Base-by-base conservation (phyloP, 1,284 basidiomycete genomes). In the Vanrija sp. region DNA sequence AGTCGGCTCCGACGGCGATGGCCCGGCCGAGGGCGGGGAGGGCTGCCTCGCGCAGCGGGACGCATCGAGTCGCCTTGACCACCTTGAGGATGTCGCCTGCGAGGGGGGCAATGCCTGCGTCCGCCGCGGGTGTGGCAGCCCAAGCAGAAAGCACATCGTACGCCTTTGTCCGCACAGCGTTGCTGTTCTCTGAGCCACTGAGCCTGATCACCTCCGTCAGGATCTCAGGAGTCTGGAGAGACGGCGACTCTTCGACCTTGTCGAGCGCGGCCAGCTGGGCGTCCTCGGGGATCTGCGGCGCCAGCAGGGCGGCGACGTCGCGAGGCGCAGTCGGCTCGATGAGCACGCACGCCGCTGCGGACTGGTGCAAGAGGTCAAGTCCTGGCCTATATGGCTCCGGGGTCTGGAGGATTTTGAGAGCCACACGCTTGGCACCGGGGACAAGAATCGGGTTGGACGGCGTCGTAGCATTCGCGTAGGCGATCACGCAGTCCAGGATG, bases 21-120 rank as follows among this genome's bases (percentile, higher is more conserved):
- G 63, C 58, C 54, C 66, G 66, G 5, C 63, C 67, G 7, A 68
- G 51, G 14, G 63, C 63, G 3, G 56, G 57, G 43, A 75, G 57
- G 5, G 64, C 67, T 12, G 72, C 73, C 51, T 75, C 72, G 39
- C 55, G 60, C 6, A 75, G 57, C 1, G 72, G 72, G 14, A 72
- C 62, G 53, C 64, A 68, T 18, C 46, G 61, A 0, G 59, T 55
- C 10, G 18, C 43, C 21, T 45, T 19, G 14, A 54, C 43, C 0
- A 44, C 26, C 12, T 18, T 29, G 26, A 28, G 38, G 19, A 59
- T 43, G 38, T 26, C 26, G n/a, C 43, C 38, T 5, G 39, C 42
- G 7, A 62, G 44, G 25, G n/a, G 18, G 5, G 28, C 40, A 12
- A 48, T 45, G 6, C 45, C 43, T 15, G 19, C 39, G 16, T 38